phyloP scores from a whole-genome alignment of 306 rosid species.

The Albizia julibrissin region DNA sequence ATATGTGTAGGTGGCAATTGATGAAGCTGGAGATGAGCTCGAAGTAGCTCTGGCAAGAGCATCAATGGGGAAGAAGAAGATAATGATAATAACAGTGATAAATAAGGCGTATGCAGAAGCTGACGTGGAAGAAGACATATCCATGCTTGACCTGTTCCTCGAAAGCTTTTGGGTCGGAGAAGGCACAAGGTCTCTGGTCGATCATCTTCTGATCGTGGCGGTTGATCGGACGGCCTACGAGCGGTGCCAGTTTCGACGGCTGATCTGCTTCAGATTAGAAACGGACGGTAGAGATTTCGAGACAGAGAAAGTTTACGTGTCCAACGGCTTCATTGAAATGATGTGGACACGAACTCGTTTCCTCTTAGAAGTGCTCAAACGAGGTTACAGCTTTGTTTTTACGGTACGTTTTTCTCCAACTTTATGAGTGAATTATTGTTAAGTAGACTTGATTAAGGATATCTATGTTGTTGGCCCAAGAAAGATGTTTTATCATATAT shows the following conservation, averaged over 20 bases:
- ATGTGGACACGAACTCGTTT: slow-evolving; percentile 79
- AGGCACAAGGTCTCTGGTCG: slow-evolving; percentile 45
- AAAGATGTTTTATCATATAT: too few relatives aligned
- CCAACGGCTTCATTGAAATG: slow-evolving; percentile 70
- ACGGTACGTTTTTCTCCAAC: slow-evolving; percentile 44
- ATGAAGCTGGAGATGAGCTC: slow-evolving; percentile 28
- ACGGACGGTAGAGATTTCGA: slow-evolving; percentile 61
- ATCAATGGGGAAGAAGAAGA: slow-evolving; percentile 56
- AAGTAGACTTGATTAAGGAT: not conserved
- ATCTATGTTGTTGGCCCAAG: not conserved
- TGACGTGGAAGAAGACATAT: slow-evolving; percentile 34
- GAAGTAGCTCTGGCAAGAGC: slow-evolving; percentile 54
- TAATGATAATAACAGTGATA: slow-evolving; percentile 59
- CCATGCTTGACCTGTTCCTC: slow-evolving; percentile 78
- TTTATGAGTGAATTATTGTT: not conserved
- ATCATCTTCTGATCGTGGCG: slow-evolving; percentile 63
- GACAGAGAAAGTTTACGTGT: slow-evolving; percentile 72
- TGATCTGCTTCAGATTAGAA: slow-evolving; percentile 59
- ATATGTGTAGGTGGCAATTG: not conserved
- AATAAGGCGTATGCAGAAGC: slow-evolving; percentile 70
- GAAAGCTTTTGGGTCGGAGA: slow-evolving; percentile 79
- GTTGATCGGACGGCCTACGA: slow-evolving; percentile 73
- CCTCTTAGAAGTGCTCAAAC: slow-evolving; percentile 65
- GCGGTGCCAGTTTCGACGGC: slow-evolving; percentile 50
- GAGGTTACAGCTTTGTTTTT: slow-evolving; percentile 70